Evolutionary conservation across 805 yeast species (phyloP), one percentile per base, ranked within the genome.

Genomic region (Clavispora santaluciae): DNA sequence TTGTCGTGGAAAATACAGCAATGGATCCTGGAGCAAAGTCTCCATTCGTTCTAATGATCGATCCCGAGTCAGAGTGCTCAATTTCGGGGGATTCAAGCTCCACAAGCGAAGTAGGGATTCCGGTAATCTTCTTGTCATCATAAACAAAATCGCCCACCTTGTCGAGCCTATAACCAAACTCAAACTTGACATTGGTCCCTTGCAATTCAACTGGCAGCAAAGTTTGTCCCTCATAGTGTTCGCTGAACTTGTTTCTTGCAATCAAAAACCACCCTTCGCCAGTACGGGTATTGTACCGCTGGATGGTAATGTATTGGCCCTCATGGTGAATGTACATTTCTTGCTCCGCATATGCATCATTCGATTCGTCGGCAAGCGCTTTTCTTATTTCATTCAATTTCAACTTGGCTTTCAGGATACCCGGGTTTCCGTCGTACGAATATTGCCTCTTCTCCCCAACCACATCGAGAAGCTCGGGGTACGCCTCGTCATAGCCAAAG

Each of bases 271-370:
- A 86, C 2, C 99, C 99, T 43, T 75, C 74, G 2, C 98, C 98
- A 2, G 88, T 80, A 48, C 79, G 75, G 0, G 95, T 83, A 57
- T 87, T 86, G 21, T 81, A 76, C 51, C 98, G 72, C 60, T 91
- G 97, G 40, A 91, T 80, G 0, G 97, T 90, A 43, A 91, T 86
- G 60, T 75, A 91, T 60, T 90, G 95, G 11, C 86, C 96, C 48
- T 89, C 95, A 55, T 86, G 96, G 57, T 91, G 97, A 30, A 91
- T 86, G 59, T 86, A 91, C 85, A 86, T 88, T 62, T 91, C 97
- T 52, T 86, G 86, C 43, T 70, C 73, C 39, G 70, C 70, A 35
- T 56, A 45, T 35, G 72, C 70, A 48, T 86, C 95, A 31, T 70
- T 67, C 47, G 73, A 68, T 44, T 81, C 79, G 17, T 60, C 61